Evolutionary conservation across 768 basidiomycete species (phyloP).

Genomic region (Russula sp.): DNA sequence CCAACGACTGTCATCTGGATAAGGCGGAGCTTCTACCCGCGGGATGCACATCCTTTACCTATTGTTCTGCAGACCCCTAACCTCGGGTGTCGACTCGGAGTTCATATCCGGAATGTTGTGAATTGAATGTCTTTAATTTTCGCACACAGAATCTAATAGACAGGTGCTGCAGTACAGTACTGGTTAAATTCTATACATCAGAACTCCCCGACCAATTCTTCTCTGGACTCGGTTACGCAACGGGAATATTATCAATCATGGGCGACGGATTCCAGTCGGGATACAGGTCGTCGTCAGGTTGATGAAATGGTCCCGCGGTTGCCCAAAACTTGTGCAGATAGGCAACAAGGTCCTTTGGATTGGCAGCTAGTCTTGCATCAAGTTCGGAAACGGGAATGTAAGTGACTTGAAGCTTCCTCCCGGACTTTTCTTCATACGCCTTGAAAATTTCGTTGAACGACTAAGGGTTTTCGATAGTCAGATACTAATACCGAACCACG

Average conservation of each 20-base stretch:
- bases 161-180: too few relatives aligned
- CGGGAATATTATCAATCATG: slow-evolving; percentile 13
- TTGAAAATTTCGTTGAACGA: slow-evolving; percentile 30
- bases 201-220: too few relatives aligned
- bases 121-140: too few relatives aligned
- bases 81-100: too few relatives aligned
- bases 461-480: background rate
- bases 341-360: slow-evolving; percentile 10
- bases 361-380: slow-evolving; percentile 17
- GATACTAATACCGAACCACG: background rate
- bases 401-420: slow-evolving; percentile 28
- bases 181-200: too few relatives aligned
- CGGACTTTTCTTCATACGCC: slow-evolving; percentile 23
- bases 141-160: too few relatives aligned
- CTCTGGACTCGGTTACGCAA: too few relatives aligned
- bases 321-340: slow-evolving; percentile 20
- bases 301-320: background rate
- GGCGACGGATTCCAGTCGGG: slow-evolving; percentile 31
- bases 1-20: too few relatives aligned
- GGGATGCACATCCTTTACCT: too few relatives aligned
- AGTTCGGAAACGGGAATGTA: slow-evolving; percentile 21
- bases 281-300: slow-evolving; percentile 24
- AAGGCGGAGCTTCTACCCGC: too few relatives aligned
- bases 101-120: too few relatives aligned
- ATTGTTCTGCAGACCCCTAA: too few relatives aligned